A percentile compares a stretch with the other conserved stretches of the same genome.
These are phyloP conservation scores for Pichia sp. DNA, from an alignment of 1,139 yeast genomes.

Conservation along the genomic window DNA sequence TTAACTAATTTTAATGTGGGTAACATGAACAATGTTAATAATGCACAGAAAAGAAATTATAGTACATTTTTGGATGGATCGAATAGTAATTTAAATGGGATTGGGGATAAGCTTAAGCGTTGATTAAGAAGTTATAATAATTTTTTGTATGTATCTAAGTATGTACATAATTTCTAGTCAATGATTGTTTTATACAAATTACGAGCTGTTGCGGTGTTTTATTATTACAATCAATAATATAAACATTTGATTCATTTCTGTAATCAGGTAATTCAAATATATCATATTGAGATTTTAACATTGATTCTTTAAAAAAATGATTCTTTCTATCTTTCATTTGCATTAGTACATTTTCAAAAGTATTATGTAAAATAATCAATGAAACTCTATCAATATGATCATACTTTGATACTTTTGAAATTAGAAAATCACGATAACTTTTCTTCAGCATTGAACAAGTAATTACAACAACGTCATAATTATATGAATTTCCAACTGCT, in stretches of 20 bases:
- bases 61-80: conserved; percentile 9
- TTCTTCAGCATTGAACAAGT: conserved; percentile 83
- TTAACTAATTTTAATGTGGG: too few species aligned
- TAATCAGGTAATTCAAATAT: conserved; percentile 62
- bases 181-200: not conserved
- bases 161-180: too few species aligned
- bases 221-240: conserved; percentile 22
- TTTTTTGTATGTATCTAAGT: not conserved
- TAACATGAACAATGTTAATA: conserved; percentile 2
- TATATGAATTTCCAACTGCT: conserved; percentile 35
- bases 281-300: conserved; percentile 74
- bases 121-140: not conserved
- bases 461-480: conserved; percentile 42
- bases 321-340: conserved; percentile 59
- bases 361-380: conserved; percentile 49
- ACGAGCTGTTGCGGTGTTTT: conserved; percentile 31
- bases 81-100: not conserved
- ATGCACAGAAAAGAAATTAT: conserved; percentile 15
- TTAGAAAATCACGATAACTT: conserved; percentile 58
- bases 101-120: too few species aligned
- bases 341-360: conserved; percentile 49
- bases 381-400: not conserved
- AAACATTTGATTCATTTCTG: conserved; percentile 13
- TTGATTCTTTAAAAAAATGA: conserved; percentile 81
- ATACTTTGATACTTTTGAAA: conserved; percentile 28